These are phyloP conservation scores for Aaosphaeria arxii DNA, from an alignment of 2,329 filamentous ascomycete genomes.

Conservation along the genomic window DNA sequence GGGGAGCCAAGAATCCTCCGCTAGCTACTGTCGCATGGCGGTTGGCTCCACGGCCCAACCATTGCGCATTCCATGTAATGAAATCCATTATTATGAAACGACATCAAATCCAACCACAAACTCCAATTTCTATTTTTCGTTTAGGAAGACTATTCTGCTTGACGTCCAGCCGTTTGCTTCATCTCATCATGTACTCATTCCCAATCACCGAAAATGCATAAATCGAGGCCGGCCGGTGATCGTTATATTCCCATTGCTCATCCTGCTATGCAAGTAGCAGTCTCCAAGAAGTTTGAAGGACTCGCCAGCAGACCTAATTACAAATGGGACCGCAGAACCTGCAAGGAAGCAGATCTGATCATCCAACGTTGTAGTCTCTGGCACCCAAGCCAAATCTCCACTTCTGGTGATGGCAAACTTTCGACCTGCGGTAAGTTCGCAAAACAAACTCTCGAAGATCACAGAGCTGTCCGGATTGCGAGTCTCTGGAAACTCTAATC, in stretches of 20 bases:
- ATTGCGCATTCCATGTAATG: too few relatives aligned
- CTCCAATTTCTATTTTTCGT: too few relatives aligned
- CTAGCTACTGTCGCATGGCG: too few relatives aligned
- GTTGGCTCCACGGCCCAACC: too few relatives aligned
- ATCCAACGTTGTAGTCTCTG: slow-evolving; percentile 1
- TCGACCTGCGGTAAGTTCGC: slow-evolving; percentile 1
- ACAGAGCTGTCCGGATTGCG: neutral
- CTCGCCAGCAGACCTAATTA: slow-evolving; percentile 3
- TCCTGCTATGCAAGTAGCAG: slow-evolving; percentile 4
- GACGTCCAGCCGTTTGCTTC: too few relatives aligned
- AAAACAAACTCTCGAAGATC: slow-evolving; percentile 1
- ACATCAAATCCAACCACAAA: too few relatives aligned
- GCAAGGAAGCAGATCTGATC: slow-evolving; percentile 9
- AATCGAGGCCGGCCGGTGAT: too few relatives aligned
- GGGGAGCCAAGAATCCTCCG: too few relatives aligned
- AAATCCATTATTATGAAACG: too few relatives aligned
- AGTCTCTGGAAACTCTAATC: neutral
- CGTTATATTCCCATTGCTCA: slow-evolving; percentile 1
- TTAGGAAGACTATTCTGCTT: too few relatives aligned
- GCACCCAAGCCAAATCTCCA: slow-evolving; percentile 6
- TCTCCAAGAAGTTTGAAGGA: slow-evolving; percentile 5
- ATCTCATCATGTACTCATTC: too few relatives aligned
- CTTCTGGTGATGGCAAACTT: slow-evolving; percentile 4
- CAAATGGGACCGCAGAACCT: slow-evolving; percentile 8
- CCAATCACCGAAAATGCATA: too few relatives aligned